Evolutionary conservation across 305 asterid species (phyloP).

Genomic region (Fraxinus floribunda): DNA sequence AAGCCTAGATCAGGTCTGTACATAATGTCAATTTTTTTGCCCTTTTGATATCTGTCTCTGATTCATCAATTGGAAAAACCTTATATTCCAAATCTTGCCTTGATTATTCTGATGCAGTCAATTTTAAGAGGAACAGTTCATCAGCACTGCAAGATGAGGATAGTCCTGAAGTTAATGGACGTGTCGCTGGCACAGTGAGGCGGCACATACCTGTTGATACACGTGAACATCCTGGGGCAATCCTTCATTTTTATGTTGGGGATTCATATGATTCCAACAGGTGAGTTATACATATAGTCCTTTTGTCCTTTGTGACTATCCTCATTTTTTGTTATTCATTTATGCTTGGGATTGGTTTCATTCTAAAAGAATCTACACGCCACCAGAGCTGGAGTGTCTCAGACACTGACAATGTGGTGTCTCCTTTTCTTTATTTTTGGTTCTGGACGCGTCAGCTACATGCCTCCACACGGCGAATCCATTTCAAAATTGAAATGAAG

Average conservation of each 20-base stretch:
- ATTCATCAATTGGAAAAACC: slow-evolving; percentile 18
- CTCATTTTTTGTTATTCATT: too few species aligned
- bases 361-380: background rate
- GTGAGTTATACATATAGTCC: slow-evolving; percentile 34
- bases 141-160: slow-evolving; percentile 68
- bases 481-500: background rate
- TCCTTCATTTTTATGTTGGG: slow-evolving; percentile 89
- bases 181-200: slow-evolving; percentile 96
- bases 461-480: background rate
- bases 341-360: background rate
- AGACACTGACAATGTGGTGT: background rate
- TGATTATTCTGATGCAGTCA: slow-evolving; percentile 47
- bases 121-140: slow-evolving; percentile 54
- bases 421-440: background rate
- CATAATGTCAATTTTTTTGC: slow-evolving; percentile 3
- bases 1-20: slow-evolving; percentile 81
- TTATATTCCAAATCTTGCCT: slow-evolving; percentile 12
- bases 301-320: background rate
- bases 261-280: slow-evolving; percentile 79
- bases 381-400: background rate
- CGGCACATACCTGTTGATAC: slow-evolving; percentile 87
- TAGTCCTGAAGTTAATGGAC: slow-evolving; percentile 71
- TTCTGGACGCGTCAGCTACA: background rate
- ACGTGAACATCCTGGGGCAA: slow-evolving; percentile 86
- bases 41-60: slow-evolving; percentile 1